Conservation (phyloP, 257 asterid species). For the Solanum boliviense region DNA sequence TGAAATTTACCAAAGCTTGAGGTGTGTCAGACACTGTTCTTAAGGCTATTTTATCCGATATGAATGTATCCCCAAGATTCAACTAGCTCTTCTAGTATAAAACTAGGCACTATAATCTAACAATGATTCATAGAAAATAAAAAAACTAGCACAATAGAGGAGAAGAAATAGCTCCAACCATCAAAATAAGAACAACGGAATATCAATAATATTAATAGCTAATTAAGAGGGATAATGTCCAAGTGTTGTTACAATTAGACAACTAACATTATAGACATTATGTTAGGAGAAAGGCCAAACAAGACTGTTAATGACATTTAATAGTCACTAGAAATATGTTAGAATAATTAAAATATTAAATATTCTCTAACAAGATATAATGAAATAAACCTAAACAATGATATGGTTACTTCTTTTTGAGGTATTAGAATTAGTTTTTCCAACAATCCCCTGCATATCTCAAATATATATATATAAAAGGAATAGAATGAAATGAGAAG, state of each 20-base stretch:
- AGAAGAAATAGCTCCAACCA: neutral
- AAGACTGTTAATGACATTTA: neutral
- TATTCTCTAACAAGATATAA: neutral
- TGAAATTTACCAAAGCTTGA: neutral
- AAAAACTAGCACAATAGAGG: neutral
- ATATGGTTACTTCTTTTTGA: neutral
- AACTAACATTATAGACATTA: neutral
- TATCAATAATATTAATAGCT: too few relatives aligned
- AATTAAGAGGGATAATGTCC: neutral
- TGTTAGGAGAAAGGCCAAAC: neutral
- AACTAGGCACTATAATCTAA: neutral
- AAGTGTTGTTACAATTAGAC: neutral
- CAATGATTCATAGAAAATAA: too few relatives aligned
- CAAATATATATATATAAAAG: too few relatives aligned
- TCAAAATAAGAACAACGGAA: neutral
- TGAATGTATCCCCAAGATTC: neutral
- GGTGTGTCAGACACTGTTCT: too few relatives aligned
- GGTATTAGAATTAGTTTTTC: neutral
- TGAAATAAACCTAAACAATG: neutral
- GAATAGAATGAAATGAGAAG: too few relatives aligned
- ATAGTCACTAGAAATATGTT: neutral
- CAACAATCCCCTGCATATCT: neutral
- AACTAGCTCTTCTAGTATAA: neutral
- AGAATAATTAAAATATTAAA: neutral
- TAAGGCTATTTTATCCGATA: too few relatives aligned